These are phyloP conservation scores for Parascedosporium putredinis DNA, from an alignment of 2,329 filamentous ascomycete genomes.

Conservation along the genomic window DNA sequence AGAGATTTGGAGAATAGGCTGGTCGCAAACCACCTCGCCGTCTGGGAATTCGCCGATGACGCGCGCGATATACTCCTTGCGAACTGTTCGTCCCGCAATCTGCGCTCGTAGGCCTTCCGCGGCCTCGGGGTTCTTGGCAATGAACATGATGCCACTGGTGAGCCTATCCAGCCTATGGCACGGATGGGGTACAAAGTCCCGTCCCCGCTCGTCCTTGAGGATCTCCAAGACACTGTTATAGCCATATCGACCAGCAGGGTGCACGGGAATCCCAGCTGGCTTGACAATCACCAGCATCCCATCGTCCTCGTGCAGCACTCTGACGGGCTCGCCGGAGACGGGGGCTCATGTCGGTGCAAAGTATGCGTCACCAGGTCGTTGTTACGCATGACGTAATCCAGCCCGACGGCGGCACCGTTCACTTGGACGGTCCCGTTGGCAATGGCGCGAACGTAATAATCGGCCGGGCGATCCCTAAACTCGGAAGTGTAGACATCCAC, in stretches of 20 bases:
- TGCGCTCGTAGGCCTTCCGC: conserved; percentile 69
- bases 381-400: conserved; percentile 67
- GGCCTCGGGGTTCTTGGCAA: conserved; percentile 74
- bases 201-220: conserved; percentile 63
- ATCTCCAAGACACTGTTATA: conserved; percentile 94
- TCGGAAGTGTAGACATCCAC: conserved; percentile 85
- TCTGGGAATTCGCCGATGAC: conserved; percentile 89
- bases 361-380: conserved; percentile 89
- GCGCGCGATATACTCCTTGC: conserved; percentile 90
- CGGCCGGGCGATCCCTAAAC: conserved; percentile 75
- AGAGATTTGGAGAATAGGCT: conserved; percentile 87
- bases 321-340: conserved; percentile 69
- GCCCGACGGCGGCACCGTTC: conserved; percentile 61
- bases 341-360: conserved; percentile 93
- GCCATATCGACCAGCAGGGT: conserved; percentile 89
- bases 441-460: conserved; percentile 85
- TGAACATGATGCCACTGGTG: conserved; percentile 96
- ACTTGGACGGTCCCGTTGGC: conserved; percentile 67
- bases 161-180: conserved; percentile 92
- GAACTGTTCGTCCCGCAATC: conserved; percentile 69
- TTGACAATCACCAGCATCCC: conserved; percentile 96
- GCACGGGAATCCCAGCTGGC: conserved; percentile 86
- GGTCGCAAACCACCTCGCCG: conserved; percentile 81
- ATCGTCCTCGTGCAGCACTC: conserved; percentile 80
- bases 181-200: conserved; percentile 47